Base-by-base conservation (phyloP, 345 rosid species). In the Dovyalis caffra region DNA sequence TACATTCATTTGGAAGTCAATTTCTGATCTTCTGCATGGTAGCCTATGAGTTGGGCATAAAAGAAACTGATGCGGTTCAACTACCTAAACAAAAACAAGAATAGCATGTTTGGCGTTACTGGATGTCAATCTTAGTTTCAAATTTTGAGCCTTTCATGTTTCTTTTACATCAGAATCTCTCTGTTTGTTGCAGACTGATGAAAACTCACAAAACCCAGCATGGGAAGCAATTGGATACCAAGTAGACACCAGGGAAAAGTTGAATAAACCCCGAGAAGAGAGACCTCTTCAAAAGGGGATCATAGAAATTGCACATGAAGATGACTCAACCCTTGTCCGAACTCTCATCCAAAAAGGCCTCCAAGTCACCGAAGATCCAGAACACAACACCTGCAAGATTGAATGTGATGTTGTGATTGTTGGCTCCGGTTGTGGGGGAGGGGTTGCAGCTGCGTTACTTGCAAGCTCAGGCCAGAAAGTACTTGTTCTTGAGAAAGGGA, bases 341-440 rank as follows among this genome's bases (percentile, higher is more conserved):
- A 78, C 81, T 70, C 83, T 90, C 79, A 81, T 78, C 33, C 53
- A 69, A 20, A 86, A 86, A 76, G 92, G 91, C 38, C 75, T 90
- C 66, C 70, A 83, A 64, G 89, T 90, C 71, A 70, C 75, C 8
- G 85, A 85, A 75, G 86, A 85, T 74, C 66, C 51, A 29, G 76
- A 78, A 21, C 45, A 40, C 49, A 66, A 85, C 76, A 76, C 77
- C 69, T 80, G 75, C 78, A 83, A 79, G 77, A 86, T 90, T 80
- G 78, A 83, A 71, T 90, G 95, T 63, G 92, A 90, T 75, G 92
- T 81, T 5, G 89, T 86, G 31, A 77, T 90, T 10, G 73, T 90
- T 15, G 95, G 92, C 31, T 87, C 92, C 9, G 91, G 92, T 60
- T 87, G 92, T 9, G 92, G 95, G 11, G 92, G 92, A 73, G 95